Evolutionary conservation across 1,139 yeast species (phyloP).

Genomic region (Protomyces arabidopsidicola): DNA sequence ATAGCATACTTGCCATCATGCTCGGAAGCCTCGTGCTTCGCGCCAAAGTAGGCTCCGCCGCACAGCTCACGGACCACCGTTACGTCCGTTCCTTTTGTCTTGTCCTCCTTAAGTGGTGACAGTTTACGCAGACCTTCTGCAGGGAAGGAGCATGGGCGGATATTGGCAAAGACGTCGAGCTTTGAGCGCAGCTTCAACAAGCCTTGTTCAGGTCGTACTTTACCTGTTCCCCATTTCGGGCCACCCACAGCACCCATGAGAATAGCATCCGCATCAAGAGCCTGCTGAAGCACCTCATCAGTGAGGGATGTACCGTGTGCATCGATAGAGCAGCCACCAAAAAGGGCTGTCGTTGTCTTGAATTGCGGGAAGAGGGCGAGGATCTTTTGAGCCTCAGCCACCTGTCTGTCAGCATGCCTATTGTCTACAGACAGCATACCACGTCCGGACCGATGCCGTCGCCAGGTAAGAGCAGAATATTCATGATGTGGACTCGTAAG

Average conservation of each 20-base stretch:
- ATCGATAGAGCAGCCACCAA: slow-evolving; percentile 98
- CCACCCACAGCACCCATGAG: slow-evolving; percentile 97
- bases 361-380: slow-evolving; percentile 66
- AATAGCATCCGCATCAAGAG: slow-evolving; percentile 87
- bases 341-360: slow-evolving; percentile 63
- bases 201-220: slow-evolving; percentile 96
- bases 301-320: slow-evolving; percentile 92
- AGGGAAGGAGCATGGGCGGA: slow-evolving; percentile 95
- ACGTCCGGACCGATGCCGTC: slow-evolving; percentile 96
- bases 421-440: slow-evolving; percentile 33
- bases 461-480: slow-evolving; percentile 84
- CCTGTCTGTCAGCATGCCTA: not conserved
- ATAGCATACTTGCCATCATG: slow-evolving; percentile 70
- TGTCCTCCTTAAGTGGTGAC: slow-evolving; percentile 78
- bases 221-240: slow-evolving; percentile 95
- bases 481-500: slow-evolving; percentile 43
- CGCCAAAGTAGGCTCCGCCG: slow-evolving; percentile 97
- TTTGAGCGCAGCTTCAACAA: slow-evolving; percentile 89
- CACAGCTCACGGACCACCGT: slow-evolving; percentile 92
- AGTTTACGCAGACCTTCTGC: slow-evolving; percentile 76
- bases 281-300: slow-evolving; percentile 78
- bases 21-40: slow-evolving; percentile 69
- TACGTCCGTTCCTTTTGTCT: slow-evolving; percentile 85
- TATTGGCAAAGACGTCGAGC: slow-evolving; percentile 85
- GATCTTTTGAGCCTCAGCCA: slow-evolving; percentile 86